These are phyloP conservation scores for Phycomyces nitens DNA, from an alignment of 192 early-diverging fungal genomes.

Conservation along the genomic window DNA sequence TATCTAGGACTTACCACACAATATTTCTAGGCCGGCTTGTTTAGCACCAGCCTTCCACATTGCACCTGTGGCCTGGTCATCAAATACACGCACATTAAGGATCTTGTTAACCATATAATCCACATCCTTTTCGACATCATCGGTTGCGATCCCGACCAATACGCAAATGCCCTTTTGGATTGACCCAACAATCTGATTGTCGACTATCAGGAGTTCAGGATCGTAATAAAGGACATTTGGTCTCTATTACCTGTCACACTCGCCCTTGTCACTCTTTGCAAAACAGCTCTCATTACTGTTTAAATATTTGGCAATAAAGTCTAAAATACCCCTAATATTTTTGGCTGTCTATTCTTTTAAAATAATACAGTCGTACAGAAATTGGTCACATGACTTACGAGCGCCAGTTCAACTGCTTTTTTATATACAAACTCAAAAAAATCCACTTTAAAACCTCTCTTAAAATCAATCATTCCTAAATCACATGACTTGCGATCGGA, in stretches of 20 bases:
- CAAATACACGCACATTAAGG: conserved; percentile 72
- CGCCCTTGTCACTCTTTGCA: conserved; percentile 32
- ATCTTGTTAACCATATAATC: conserved; percentile 88
- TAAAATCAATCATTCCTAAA: no score
- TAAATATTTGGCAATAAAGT: no score
- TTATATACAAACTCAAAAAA: no score
- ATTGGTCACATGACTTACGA: no score
- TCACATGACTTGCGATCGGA: no score
- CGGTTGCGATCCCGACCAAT: conserved; percentile 62
- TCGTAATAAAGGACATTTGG: background rate
- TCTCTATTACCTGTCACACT: conserved; percentile 24
- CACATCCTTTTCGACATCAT: conserved; percentile 72
- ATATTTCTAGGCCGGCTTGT: conserved; percentile 67
- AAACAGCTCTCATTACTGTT: conserved; percentile 29
- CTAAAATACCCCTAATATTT: no score
- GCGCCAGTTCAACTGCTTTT: no score
- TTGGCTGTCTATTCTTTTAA: no score
- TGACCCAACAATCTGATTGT: conserved; percentile 66
- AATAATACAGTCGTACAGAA: no score
- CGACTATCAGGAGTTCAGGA: conserved; percentile 46
- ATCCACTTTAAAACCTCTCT: no score
- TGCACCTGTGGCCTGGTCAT: conserved; percentile 49
- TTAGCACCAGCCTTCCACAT: conserved; percentile 83
- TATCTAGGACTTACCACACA: conserved; percentile 60
- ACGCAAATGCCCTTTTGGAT: conserved; percentile 81